phyloP scores from a whole-genome alignment of 805 yeast genomes.

The Wickerhamomyces ciferrii region DNA sequence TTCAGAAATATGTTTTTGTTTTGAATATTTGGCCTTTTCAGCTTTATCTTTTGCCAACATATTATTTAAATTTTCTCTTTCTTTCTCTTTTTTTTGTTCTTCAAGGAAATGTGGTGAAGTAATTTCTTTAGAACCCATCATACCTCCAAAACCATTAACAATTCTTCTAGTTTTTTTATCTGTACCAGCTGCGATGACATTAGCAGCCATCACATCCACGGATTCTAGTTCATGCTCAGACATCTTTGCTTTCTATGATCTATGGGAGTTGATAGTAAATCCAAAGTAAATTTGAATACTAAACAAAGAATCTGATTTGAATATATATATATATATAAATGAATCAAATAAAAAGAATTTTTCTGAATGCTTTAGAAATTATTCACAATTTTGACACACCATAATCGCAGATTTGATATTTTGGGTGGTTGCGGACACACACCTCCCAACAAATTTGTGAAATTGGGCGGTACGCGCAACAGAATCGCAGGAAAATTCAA shows the following conservation, averaged over 20 bases:
- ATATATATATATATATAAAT: too few relatives aligned
- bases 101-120: constrained; percentile 58
- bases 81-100: constrained; percentile 47
- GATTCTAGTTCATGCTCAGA: constrained; percentile 14
- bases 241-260: constrained; percentile 1
- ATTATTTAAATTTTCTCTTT: constrained; percentile 41
- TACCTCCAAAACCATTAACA: constrained; percentile 73
- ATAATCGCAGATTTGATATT: neutral
- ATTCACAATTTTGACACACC: neutral
- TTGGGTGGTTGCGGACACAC: neutral
- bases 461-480: too few relatives aligned
- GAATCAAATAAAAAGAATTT: too few relatives aligned
- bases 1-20: constrained; percentile 59
- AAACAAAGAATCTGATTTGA: neutral
- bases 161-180: constrained; percentile 65
- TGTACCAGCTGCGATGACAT: constrained; percentile 78
- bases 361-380: too few relatives aligned
- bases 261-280: neutral
- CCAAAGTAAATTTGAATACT: too few relatives aligned
- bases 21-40: constrained; percentile 32
- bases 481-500: too few relatives aligned
- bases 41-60: constrained; percentile 39
- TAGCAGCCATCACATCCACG: constrained; percentile 65
- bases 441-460: too few relatives aligned
- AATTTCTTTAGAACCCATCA: constrained; percentile 80